A percentile compares a stretch with the other conserved stretches of the same genome.
phyloP scores from a whole-genome alignment of 2,329 filamentous ascomycete species.

The Colletotrichum higginsianum region DNA sequence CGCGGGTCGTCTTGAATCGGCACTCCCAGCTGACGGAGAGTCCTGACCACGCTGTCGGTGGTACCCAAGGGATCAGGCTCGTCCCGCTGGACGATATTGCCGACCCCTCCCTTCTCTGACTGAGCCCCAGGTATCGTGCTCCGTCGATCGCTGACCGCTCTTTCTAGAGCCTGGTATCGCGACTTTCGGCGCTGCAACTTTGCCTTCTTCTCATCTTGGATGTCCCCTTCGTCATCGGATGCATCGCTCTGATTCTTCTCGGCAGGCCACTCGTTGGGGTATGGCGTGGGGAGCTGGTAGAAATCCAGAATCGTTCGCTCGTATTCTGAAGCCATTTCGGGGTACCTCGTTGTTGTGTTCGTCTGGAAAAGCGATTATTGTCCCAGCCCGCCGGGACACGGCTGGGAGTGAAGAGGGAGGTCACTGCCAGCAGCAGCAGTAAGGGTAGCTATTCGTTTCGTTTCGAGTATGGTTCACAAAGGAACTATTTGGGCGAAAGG shows the following conservation, averaged over 20 bases:
- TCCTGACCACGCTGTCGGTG: conserved; percentile 86
- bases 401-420: conserved; percentile 26
- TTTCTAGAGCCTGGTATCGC: conserved; percentile 87
- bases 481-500: conserved; percentile 15
- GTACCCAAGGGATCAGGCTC: conserved; percentile 94
- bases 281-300: conserved; percentile 86
- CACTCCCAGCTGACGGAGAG: conserved; percentile 82
- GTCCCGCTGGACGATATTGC: conserved; percentile 88
- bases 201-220: conserved; percentile 62
- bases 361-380: background rate
- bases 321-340: conserved; percentile 66
- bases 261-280: conserved; percentile 87
- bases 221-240: conserved; percentile 73
- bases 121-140: conserved; percentile 78
- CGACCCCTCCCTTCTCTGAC: conserved; percentile 74
- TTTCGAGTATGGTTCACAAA: conserved; percentile 26
- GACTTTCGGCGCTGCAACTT: conserved; percentile 77
- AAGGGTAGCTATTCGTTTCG: conserved; percentile 1
- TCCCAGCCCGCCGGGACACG: conserved; percentile 10
- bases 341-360: conserved; percentile 1
- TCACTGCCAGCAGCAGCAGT: conserved; percentile 12
- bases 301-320: conserved; percentile 87
- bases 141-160: conserved; percentile 77
- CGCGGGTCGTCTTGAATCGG: conserved; percentile 87
- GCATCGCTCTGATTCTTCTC: conserved; percentile 82